Base-by-base conservation (phyloP, 768 basidiomycete genomes). In the Naganishia vaughanmartiniae region DNA sequence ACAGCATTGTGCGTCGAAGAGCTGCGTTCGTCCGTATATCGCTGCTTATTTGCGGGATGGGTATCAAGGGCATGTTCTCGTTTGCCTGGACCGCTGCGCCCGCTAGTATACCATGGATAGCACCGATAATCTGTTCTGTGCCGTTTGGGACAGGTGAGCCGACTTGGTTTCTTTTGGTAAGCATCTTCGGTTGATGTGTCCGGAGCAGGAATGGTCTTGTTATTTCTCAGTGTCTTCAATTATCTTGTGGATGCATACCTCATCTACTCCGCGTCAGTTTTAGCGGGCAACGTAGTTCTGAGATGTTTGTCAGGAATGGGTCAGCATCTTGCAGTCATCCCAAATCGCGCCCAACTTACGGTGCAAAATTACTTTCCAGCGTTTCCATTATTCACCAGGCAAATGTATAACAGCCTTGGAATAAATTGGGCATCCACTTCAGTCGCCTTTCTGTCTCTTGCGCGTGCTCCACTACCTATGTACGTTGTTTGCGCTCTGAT, bases 321-420 rank as follows among this genome's bases (percentile, higher is more conserved):
- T 39, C n/a, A 58, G 55, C 42, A 63, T 5, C 42, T 36, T 4
- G 24, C 45, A 7, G 12, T 3, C 51, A 10, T 28, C 26, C 6
- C 19, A 30, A 5, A 17, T 4, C 6, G 51, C 39, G 4, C 19
- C 42, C n/a, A 26, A 53, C 15, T 39, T 26, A 21, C 24, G 4
- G 21, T n/a, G 7, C 4, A 17, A 57, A 6, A 9, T 31, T 2
- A 14, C 30, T 21, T 11, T 0, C 90, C 89, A 66, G 87, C 85
- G 1, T 90, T 92, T 76, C 90, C 90, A 1, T 80, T 91, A 17
- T 91, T 91, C 73, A 89, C 87, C 2, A 87, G 87, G 21, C 82
- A 84, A 36, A 89, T 91, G 86, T 76, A 74, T 69, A 67, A 76
- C 55, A 72, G 71, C 55, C 56, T 76, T 34, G 74, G 74, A 1